Evolutionary conservation across 2,329 filamentous ascomycete species (phyloP).

Genomic region (Paecilomyces sp.): DNA sequence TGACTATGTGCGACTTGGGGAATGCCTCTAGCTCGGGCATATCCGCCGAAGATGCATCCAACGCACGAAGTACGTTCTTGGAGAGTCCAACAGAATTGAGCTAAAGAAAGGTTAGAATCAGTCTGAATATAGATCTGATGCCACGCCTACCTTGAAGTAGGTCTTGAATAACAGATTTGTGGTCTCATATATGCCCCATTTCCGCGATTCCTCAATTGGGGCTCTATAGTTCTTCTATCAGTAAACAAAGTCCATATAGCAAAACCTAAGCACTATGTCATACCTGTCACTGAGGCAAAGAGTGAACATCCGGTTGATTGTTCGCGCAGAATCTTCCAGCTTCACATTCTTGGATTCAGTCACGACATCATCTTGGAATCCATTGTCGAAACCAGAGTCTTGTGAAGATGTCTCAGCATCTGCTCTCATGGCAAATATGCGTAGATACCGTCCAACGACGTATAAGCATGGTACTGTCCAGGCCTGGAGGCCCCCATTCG

Average conservation of each 20-base stretch:
- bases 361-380: constrained; percentile 75
- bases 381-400: constrained; percentile 40
- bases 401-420: constrained; percentile 60
- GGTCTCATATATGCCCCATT: constrained; percentile 96
- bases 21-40: constrained; percentile 75
- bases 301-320: constrained; percentile 87
- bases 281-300: constrained; percentile 86
- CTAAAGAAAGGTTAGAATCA: constrained; percentile 22
- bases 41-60: constrained; percentile 69
- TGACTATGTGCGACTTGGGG: constrained; percentile 84
- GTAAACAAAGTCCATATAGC: background rate
- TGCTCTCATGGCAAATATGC: constrained; percentile 83
- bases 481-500: constrained; percentile 65
- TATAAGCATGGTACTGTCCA: constrained; percentile 95
- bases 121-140: background rate
- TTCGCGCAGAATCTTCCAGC: constrained; percentile 81
- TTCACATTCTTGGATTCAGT: constrained; percentile 71
- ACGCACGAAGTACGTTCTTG: constrained; percentile 79
- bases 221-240: constrained; percentile 46
- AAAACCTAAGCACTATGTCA: constrained; percentile 16
- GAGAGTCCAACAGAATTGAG: constrained; percentile 83
- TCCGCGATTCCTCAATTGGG: constrained; percentile 78
- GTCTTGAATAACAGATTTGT: constrained; percentile 97
- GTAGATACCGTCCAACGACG: constrained; percentile 74
- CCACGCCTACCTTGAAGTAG: constrained; percentile 66